Evolutionary conservation across 805 yeast species (phyloP), one percentile per base, ranked within the genome.

Genomic region (Saccharomycopsis microspora): DNA sequence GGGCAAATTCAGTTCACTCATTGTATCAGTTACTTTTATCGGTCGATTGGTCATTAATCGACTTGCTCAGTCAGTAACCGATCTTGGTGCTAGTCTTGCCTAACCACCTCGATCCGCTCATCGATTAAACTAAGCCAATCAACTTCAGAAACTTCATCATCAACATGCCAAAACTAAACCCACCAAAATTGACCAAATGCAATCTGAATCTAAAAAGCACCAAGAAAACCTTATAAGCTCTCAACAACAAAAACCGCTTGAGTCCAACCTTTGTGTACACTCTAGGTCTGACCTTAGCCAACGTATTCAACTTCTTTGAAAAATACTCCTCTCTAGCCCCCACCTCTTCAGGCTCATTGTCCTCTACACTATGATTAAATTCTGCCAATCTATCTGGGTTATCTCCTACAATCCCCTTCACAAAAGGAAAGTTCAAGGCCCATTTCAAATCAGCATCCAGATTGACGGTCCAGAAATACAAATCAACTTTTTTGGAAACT

Each of bases 401-500:
- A 45, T 57, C 60, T 11, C 58, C 55, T 34, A 58, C 46, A 19
- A 56, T 34, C 34, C 62, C 64, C 3, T 49, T 43, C 9, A 51
- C 44, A 36, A 49, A 54, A 43, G 55, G 58, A 5, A 41, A 31
- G 3, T 55, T 41, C 1, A 54, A 31, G 4, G 58, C 57, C 10
- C 49, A 44, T 8, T 50, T 41, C 6, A 63, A 43, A 31, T 60
- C 64, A 11, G 51, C 41, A 6, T 52, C 47, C 29, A 54, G 44
- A 51, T 65, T 66, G 30, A 64, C 58, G 8, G 70, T 66, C 70
- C 70, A 66, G 44, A 64, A 54, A 65, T 66, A 66, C 10, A 65
- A 49, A 37, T 57, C 55, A 3, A 64, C 32, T 27, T 52, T 40
- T 37, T 32, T 35, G 1, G 41, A 27, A 7, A 37, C 19, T 30